These are phyloP conservation scores for Rhodotorula sp. DNA, from an alignment of 1,284 basidiomycete genomes.

Conservation along the genomic window DNA sequence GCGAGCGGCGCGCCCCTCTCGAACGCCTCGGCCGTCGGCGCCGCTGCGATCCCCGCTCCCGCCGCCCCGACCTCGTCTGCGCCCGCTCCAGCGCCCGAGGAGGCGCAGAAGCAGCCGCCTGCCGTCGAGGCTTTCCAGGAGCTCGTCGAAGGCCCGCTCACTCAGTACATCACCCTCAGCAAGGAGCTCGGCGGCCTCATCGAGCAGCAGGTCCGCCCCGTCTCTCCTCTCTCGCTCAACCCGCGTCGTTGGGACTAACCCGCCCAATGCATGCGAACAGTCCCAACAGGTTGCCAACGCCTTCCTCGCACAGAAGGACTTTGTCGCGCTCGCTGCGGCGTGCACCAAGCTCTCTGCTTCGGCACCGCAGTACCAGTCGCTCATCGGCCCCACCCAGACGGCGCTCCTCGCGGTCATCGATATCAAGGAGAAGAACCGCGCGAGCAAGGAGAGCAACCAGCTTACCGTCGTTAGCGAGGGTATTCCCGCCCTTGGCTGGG, in stretches of 20 bases:
- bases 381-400: constrained; percentile 72
- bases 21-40: constrained; percentile 26
- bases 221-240: not conserved
- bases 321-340: constrained; percentile 68
- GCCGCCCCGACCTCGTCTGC: constrained; percentile 3
- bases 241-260: not conserved
- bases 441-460: constrained; percentile 80
- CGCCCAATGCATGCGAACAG: constrained; percentile 54
- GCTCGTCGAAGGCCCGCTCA: constrained; percentile 68
- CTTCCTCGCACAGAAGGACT: constrained; percentile 67
- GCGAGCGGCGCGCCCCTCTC: constrained; percentile 39
- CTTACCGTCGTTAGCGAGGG: constrained; percentile 80
- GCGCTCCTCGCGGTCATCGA: constrained; percentile 75
- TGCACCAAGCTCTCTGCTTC: constrained; percentile 65
- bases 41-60: constrained; percentile 47
- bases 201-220: constrained; percentile 68
- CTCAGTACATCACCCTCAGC: constrained; percentile 73
- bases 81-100: constrained; percentile 2
- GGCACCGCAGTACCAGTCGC: constrained; percentile 62
- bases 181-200: constrained; percentile 71
- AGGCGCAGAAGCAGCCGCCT: constrained; percentile 34
- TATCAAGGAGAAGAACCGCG: constrained; percentile 76
- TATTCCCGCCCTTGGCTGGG: constrained; percentile 86
- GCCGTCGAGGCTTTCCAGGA: constrained; percentile 73
- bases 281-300: constrained; percentile 68